A percentile compares a stretch with the other conserved stretches of the same genome.
Evolutionary conservation across 2,329 filamentous ascomycete species (phyloP).

Genomic region (Sporothrix inflata): DNA sequence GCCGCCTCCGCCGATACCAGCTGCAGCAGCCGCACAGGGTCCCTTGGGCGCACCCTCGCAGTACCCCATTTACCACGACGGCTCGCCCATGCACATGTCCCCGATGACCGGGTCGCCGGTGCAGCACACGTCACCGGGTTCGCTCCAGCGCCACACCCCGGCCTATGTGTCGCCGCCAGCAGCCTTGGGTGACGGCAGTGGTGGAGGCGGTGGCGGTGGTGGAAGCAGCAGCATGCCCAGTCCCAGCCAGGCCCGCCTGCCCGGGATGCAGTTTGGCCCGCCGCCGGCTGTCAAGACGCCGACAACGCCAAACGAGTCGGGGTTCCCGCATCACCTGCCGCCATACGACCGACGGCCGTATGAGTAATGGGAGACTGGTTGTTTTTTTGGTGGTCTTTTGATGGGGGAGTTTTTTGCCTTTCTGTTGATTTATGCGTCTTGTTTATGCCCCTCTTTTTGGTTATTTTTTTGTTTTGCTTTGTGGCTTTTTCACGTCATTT

Average conservation of each 20-base stretch:
- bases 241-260: conserved; percentile 6
- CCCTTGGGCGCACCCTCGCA: not conserved
- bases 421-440: not conserved
- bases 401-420: not conserved
- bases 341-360: conserved; percentile 21
- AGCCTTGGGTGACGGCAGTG: not conserved
- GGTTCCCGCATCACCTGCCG: conserved; percentile 29
- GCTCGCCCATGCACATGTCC: conserved; percentile 29
- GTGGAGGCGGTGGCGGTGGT: not conserved
- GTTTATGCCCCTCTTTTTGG: not conserved
- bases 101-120: conserved; percentile 13
- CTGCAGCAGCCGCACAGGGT: not conserved
- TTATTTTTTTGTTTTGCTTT: not conserved
- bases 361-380: not conserved
- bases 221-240: not conserved
- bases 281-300: conserved; percentile 27
- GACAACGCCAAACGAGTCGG: conserved; percentile 30
- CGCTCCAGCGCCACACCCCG: not conserved
- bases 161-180: not conserved
- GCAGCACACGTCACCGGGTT: not conserved
- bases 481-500: not conserved
- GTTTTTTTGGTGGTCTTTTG: conserved; percentile 11
- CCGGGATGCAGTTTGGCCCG: not conserved
- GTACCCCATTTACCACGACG: not conserved
- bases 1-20: not conserved